Base-by-base conservation (phyloP, 2,329 filamentous ascomycete genomes). In the Paracoccidioides brasiliensis region DNA sequence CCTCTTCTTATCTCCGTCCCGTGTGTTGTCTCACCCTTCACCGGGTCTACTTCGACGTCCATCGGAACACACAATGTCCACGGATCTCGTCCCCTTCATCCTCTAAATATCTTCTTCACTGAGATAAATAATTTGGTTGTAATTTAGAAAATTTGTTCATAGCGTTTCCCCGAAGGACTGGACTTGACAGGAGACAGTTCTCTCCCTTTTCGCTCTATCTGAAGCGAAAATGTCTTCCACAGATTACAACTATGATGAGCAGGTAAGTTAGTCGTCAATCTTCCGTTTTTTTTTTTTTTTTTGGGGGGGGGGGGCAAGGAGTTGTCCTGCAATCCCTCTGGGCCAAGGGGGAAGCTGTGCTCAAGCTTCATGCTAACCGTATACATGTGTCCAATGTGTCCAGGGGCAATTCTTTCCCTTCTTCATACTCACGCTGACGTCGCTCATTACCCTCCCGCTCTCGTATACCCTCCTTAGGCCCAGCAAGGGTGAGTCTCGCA, bases 321-420 rank as follows among this genome's bases (percentile, higher is more conserved):
- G 22, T 22, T 22, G 22, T 22, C 22, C 22, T 22, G 22, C 22
- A 22, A 22, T 22, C 22, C 22, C 22, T 22, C 22, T 22, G 22
- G 22, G 22, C 22, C 7, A 8, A 8, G 37, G 37, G 7, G 37
- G 37, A 3, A 38, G 37, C 12, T 8, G 37, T 12, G 12, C 2
- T 7, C 45, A 37, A 22, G 32, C n/a, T 37, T 56, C 30, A 59
- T 54, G 54, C 41, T 57, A 15, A 56, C 53, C 55, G n/a, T 51
- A 12, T 28, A 12, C 22, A 22, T 22, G 22, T 22, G 22, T 22
- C 22, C 22, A 22, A 22, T 52, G 42, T 58, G 12, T 40, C 37
- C 37, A 93, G 82, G 90, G 90, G 65, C 88, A 96, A 81, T 96
- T 96, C 78, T 98, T 96, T 79, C 93, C 94, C 63, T 95, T 95